These are phyloP conservation scores for Colletotrichum eleusines DNA, from an alignment of 2,329 filamentous ascomycete species.

Conservation along the genomic window DNA sequence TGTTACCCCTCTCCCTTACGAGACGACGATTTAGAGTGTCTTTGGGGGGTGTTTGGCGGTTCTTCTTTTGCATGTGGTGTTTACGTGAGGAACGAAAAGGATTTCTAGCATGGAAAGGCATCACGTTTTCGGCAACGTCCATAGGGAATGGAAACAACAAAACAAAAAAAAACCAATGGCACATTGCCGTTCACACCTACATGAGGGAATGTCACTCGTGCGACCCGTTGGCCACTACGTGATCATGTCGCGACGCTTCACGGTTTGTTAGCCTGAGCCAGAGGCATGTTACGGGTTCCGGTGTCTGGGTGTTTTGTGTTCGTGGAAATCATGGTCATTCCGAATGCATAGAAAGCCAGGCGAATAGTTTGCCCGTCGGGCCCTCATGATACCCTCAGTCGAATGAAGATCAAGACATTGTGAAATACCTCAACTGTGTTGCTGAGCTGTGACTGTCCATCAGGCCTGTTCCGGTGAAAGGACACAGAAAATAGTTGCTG, in stretches of 20 bases:
- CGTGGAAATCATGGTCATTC: constrained; percentile 20
- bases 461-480: background rate
- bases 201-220: constrained; percentile 25
- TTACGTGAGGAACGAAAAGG: constrained; percentile 44
- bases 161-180: constrained; percentile 41
- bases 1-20: constrained; percentile 91
- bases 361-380: constrained; percentile 30
- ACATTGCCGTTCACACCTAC: constrained; percentile 34
- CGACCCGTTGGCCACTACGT: constrained; percentile 21
- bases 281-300: constrained; percentile 16
- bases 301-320: constrained; percentile 37
- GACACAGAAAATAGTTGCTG: background rate
- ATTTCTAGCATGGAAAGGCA: constrained; percentile 44
- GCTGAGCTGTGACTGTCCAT: background rate
- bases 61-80: constrained; percentile 44
- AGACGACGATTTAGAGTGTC: constrained; percentile 90
- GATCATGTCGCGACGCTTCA: constrained; percentile 9
- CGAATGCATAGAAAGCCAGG: constrained; percentile 25
- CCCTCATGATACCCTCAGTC: constrained; percentile 38
- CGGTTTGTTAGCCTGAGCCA: constrained; percentile 12
- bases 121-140: constrained; percentile 43
- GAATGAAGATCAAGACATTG: constrained; percentile 35
- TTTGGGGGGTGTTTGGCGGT: constrained; percentile 39
- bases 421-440: background rate
- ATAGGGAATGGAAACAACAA: constrained; percentile 44